Evolutionary conservation across 2,329 filamentous ascomycete genomes (phyloP).

Genomic region (Diaporthe nobilis): DNA sequence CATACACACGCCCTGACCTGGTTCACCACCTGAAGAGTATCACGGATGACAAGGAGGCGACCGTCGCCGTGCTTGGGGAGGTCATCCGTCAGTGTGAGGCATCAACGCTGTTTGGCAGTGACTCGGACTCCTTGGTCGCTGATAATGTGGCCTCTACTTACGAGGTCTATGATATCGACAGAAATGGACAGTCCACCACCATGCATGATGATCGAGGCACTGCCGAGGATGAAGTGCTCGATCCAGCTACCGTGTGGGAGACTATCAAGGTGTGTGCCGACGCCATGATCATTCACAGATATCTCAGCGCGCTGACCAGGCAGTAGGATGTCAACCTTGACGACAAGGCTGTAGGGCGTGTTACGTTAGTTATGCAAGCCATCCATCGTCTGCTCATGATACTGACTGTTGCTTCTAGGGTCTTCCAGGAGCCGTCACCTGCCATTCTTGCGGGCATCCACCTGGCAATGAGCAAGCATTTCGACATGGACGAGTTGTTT

Average conservation of each 20-base stretch:
- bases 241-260: constrained; percentile 59
- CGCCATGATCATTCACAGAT: too few species aligned
- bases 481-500: constrained; percentile 75
- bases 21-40: constrained; percentile 33
- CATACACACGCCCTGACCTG: constrained; percentile 29
- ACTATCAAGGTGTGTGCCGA: constrained; percentile 49
- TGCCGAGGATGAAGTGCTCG: constrained; percentile 54
- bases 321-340: constrained; percentile 51
- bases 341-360: constrained; percentile 66
- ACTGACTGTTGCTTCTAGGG: constrained; percentile 52
- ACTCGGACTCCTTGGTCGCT: constrained; percentile 38
- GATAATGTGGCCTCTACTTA: constrained; percentile 62
- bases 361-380: constrained; percentile 59
- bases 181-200: constrained; percentile 58
- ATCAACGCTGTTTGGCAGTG: constrained; percentile 48
- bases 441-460: constrained; percentile 72
- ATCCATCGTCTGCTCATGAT: not conserved
- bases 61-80: constrained; percentile 52
- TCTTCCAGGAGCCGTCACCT: constrained; percentile 73
- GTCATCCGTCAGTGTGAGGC: constrained; percentile 50
- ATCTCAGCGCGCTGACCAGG: not conserved
- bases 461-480: constrained; percentile 68
- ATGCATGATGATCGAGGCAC: constrained; percentile 54
- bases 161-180: constrained; percentile 69
- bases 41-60: constrained; percentile 27